These are phyloP conservation scores for Diaporthe caulivora DNA, from an alignment of 2,329 filamentous ascomycete species.

Conservation along the genomic window DNA sequence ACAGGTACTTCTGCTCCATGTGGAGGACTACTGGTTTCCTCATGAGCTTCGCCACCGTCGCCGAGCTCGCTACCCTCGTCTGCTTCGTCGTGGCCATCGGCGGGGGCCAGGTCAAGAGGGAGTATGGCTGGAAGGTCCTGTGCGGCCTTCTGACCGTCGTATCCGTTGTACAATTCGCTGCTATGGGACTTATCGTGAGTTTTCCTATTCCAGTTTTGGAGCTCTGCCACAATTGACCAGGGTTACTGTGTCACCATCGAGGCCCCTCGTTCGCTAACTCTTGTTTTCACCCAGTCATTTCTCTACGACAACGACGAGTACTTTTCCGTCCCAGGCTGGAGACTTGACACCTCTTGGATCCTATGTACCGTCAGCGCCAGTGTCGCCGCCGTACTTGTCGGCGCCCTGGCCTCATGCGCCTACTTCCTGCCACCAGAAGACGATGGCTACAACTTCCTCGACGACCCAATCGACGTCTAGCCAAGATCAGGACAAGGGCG, in stretches of 20 bases:
- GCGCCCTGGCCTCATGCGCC: conserved; percentile 74
- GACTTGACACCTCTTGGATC: conserved; percentile 82
- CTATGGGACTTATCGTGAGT: conserved; percentile 86
- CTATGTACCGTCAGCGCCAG: conserved; percentile 71
- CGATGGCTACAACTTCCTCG: conserved; percentile 83
- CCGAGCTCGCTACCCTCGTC: conserved; percentile 85
- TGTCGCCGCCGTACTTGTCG: conserved; percentile 65
- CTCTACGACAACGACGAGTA: conserved; percentile 85
- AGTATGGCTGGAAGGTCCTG: conserved; percentile 85
- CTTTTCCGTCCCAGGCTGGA: conserved; percentile 85
- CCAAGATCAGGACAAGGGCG: background rate
- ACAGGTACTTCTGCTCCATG: conserved; percentile 87
- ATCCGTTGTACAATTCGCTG: conserved; percentile 77
- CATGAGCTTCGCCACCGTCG: conserved; percentile 83
- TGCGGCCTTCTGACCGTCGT: conserved; percentile 74
- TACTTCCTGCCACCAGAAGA: conserved; percentile 78
- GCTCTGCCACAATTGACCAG: background rate
- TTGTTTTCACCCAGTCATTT: conserved; percentile 71
- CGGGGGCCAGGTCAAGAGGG: conserved; percentile 84
- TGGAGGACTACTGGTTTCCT: conserved; percentile 92
- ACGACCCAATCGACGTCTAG: conserved; percentile 61
- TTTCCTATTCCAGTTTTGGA: background rate
- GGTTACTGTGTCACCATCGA: too few relatives aligned
- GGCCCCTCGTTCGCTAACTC: background rate
- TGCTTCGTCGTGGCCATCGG: conserved; percentile 81